Evolutionary conservation across 164 flowering plant genomes (phyloP).

Genomic region (Magnolia kwangsiensis): DNA sequence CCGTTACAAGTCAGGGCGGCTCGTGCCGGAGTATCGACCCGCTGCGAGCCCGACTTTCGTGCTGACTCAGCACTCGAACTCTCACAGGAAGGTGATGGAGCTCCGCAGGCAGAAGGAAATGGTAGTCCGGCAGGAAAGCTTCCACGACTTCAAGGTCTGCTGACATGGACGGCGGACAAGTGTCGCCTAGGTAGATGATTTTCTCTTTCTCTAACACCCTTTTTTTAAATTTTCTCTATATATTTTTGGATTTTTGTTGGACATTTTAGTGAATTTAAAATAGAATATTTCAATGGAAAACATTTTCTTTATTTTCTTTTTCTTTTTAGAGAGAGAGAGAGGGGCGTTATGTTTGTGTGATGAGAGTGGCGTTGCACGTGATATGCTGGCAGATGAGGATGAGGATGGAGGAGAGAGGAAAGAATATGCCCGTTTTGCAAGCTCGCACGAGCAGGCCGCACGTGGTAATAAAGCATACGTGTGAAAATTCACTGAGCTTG

Average conservation of each 20-base stretch:
- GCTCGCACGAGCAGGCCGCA: too few species aligned
- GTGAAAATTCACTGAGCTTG: too few species aligned
- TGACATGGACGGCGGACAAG: conserved; percentile 8
- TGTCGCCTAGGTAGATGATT: neutral
- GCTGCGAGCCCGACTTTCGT: conserved; percentile 71
- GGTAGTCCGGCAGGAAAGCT: conserved; percentile 19
- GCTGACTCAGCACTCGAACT: conserved; percentile 59
- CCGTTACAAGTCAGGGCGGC: conserved; percentile 62
- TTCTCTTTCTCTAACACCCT: neutral
- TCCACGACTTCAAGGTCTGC: conserved; percentile 43
- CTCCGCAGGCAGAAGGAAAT: conserved; percentile 55
- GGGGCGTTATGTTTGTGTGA: conserved; percentile 7
- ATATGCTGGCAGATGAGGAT: conserved; percentile 6
- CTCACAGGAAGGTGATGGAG: conserved; percentile 68
- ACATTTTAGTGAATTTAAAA: neutral
- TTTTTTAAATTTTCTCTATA: too few species aligned
- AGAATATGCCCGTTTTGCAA: too few species aligned
- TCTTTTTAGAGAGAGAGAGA: too few species aligned
- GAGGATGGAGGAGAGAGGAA: neutral
- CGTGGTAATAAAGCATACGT: too few species aligned
- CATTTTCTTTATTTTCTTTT: neutral
- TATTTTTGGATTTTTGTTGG: neutral
- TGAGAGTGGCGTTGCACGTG: conserved; percentile 15
- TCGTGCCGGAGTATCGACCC: conserved; percentile 67
- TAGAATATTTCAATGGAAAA: neutral